phyloP scores from a whole-genome alignment of 306 rosid species.

The Arachis stenosperma region DNA sequence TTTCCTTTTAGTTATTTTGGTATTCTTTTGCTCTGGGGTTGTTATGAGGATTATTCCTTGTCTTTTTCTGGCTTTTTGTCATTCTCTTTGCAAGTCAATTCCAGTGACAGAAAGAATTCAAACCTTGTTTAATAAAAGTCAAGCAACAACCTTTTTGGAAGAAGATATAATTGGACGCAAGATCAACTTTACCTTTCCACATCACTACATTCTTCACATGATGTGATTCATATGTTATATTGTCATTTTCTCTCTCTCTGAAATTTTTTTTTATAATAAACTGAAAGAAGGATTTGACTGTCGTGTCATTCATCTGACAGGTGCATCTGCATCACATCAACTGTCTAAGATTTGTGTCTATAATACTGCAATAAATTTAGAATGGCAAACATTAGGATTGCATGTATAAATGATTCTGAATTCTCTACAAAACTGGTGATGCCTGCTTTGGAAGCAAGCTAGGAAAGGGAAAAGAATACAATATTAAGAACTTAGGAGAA shows the following conservation, averaged over 20 bases:
- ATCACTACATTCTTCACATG: no score
- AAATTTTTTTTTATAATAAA: not conserved
- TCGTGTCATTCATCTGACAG: no score
- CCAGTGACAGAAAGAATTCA: not conserved
- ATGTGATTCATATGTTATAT: no score
- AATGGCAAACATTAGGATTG: not conserved
- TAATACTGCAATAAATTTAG: not conserved
- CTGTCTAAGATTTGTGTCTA: not conserved
- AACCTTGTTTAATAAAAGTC: slow-evolving; percentile 4
- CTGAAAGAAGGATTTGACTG: slow-evolving; percentile 1
- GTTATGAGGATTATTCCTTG: not conserved
- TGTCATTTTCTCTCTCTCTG: no score
- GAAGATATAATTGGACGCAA: not conserved
- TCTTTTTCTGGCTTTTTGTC: not conserved
- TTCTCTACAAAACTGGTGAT: not conserved
- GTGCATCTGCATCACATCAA: not conserved
- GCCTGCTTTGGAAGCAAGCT: not conserved
- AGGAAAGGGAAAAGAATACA: not conserved
- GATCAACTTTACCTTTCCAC: not conserved
- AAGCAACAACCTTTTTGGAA: not conserved
- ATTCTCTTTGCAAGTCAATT: not conserved
- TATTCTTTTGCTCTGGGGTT: not conserved
- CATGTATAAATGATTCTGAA: slow-evolving; percentile 7
- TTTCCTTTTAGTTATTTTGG: not conserved
- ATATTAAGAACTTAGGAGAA: not conserved